These are phyloP conservation scores for Malus asiatica DNA, from an alignment of 306 rosid genomes.

Conservation along the genomic window DNA sequence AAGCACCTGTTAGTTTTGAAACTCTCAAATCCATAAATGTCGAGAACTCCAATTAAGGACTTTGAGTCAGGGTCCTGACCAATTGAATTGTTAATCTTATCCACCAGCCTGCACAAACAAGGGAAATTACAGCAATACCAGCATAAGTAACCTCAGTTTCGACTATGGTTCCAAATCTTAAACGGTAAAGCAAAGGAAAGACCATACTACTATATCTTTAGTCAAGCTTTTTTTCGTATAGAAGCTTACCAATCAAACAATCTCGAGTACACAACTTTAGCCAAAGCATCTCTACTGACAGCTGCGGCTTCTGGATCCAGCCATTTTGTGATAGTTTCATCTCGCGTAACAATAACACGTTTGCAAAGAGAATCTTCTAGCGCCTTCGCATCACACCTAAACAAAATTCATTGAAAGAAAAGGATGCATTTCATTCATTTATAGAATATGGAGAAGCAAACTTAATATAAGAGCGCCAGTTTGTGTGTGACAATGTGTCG, in stretches of 20 bases:
- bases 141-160: background rate
- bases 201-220: slow-evolving; percentile 7
- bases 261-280: slow-evolving; percentile 86
- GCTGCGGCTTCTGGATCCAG: slow-evolving; percentile 93
- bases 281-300: slow-evolving; percentile 91
- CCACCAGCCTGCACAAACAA: slow-evolving; percentile 79
- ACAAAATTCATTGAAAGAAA: slow-evolving; percentile 8
- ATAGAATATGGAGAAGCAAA: slow-evolving; percentile 20
- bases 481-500: slow-evolving; percentile 15
- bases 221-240: slow-evolving; percentile 8
- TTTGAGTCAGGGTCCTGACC: slow-evolving; percentile 95
- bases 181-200: slow-evolving; percentile 5
- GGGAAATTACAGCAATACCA: slow-evolving; percentile 10
- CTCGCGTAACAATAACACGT: slow-evolving; percentile 96
- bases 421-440: background rate
- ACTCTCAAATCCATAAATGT: slow-evolving; percentile 99
- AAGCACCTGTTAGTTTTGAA: slow-evolving; percentile 98
- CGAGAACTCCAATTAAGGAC: slow-evolving; percentile 88
- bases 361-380: slow-evolving; percentile 99
- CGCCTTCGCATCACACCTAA: slow-evolving; percentile 93
- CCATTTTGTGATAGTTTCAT: slow-evolving; percentile 85
- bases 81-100: slow-evolving; percentile 79
- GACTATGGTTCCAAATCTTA: slow-evolving; percentile 6
- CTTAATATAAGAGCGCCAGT: slow-evolving; percentile 5
- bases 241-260: slow-evolving; percentile 88